Evolutionary conservation across 805 yeast genomes (phyloP).

Genomic region (Saccharomycopsis babjevae): DNA sequence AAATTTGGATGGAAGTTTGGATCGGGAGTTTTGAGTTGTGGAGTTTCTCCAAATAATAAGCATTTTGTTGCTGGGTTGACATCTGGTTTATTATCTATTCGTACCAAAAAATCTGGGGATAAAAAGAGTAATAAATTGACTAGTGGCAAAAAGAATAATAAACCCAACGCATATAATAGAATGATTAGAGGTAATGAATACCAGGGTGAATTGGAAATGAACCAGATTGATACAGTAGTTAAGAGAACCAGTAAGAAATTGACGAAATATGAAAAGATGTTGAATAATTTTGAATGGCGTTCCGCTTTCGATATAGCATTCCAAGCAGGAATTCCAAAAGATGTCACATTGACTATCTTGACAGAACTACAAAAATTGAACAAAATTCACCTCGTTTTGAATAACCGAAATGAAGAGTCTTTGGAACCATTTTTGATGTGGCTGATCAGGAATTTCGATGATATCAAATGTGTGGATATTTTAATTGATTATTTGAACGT

Average conservation of each 20-base stretch:
- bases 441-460: constrained; percentile 70
- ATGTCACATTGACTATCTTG: constrained; percentile 70
- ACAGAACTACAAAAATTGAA: constrained; percentile 85
- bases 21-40: constrained; percentile 83
- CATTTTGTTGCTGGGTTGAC: constrained; percentile 90
- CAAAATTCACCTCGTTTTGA: constrained; percentile 70
- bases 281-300: constrained; percentile 83
- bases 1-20: constrained; percentile 97
- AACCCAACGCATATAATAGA: constrained; percentile 58
- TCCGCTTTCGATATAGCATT: constrained; percentile 89
- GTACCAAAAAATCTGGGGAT: constrained; percentile 66
- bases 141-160: constrained; percentile 24
- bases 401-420: constrained; percentile 75
- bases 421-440: constrained; percentile 81
- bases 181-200: constrained; percentile 90
- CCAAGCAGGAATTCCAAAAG: constrained; percentile 66
- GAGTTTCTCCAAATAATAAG: constrained; percentile 74
- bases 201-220: constrained; percentile 79
- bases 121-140: constrained; percentile 36
- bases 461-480: constrained; percentile 57
- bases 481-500: constrained; percentile 61
- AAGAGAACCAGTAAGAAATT: constrained; percentile 45
- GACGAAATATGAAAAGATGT: constrained; percentile 70
- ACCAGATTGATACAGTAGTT: constrained; percentile 47
- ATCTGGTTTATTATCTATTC: constrained; percentile 77